Evolutionary conservation across 176 grass and related monocot species (phyloP).

Genomic region (Oryza glumipatula): DNA sequence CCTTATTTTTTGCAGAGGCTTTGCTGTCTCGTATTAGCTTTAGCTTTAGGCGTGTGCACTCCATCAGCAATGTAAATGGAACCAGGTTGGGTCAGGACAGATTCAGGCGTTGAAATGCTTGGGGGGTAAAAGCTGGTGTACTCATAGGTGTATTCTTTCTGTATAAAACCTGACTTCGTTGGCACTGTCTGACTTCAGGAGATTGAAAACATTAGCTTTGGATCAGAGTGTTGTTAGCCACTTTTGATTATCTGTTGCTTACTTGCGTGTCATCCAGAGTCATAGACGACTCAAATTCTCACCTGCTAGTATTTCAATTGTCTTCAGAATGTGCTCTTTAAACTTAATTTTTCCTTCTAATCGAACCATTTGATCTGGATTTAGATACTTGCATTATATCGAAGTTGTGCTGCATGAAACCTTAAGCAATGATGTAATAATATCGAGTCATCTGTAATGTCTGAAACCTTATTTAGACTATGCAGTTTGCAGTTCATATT

Average conservation of each 20-base stretch:
- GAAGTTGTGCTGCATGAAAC: neutral
- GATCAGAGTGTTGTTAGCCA: neutral
- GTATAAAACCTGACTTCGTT: conserved; percentile 40
- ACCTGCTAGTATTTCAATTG: neutral
- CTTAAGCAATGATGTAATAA: neutral
- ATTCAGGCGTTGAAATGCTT: neutral
- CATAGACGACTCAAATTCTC: neutral
- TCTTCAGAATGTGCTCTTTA: neutral
- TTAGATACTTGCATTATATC: neutral
- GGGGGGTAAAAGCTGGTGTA: neutral
- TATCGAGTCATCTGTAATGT: neutral
- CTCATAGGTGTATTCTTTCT: conserved; percentile 13
- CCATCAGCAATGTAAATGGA: conserved; percentile 30
- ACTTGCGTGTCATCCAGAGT: neutral
- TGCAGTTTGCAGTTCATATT: neutral
- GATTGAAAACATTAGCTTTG: neutral
- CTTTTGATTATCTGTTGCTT: neutral
- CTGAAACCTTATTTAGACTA: neutral
- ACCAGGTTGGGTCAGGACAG: neutral
- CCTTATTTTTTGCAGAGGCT: conserved; percentile 21
- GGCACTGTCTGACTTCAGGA: neutral
- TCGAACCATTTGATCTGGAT: neutral
- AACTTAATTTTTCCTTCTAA: neutral
- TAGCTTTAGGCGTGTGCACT: conserved; percentile 1
- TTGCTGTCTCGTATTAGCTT: conserved; percentile 5